Evolutionary conservation across 1,284 basidiomycete species (phyloP).

Genomic region (Cystobasidium pallidum): DNA sequence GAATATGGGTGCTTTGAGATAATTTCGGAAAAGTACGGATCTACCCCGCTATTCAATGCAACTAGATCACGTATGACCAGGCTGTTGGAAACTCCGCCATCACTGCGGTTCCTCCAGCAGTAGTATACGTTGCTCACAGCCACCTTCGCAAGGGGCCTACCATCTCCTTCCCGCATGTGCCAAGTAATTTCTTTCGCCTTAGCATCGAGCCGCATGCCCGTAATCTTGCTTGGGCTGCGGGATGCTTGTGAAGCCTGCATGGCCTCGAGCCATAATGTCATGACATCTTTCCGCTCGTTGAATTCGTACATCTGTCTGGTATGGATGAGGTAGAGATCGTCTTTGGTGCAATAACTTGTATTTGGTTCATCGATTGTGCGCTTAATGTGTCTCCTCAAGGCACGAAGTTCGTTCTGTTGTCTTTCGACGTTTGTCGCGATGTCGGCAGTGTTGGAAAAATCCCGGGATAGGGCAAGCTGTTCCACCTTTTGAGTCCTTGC

Average conservation of each 20-base stretch:
- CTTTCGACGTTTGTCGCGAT: slow-evolving; percentile 71
- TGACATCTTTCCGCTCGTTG: slow-evolving; percentile 73
- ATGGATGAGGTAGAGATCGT: slow-evolving; percentile 63
- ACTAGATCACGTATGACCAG: slow-evolving; percentile 73
- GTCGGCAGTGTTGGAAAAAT: slow-evolving; percentile 77
- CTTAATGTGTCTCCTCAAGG: background rate
- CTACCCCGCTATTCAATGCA: slow-evolving; percentile 83
- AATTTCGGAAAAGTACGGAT: slow-evolving; percentile 87
- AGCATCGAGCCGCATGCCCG: slow-evolving; percentile 78
- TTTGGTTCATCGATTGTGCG: background rate
- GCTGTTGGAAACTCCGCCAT: slow-evolving; percentile 82
- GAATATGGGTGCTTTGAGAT: slow-evolving; percentile 63
- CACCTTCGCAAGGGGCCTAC: slow-evolving; percentile 80
- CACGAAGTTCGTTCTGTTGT: slow-evolving; percentile 63
- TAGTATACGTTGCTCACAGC: slow-evolving; percentile 78
- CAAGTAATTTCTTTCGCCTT: slow-evolving; percentile 87
- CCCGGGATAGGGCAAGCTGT: slow-evolving; percentile 83
- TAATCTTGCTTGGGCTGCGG: slow-evolving; percentile 53
- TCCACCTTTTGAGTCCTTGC: slow-evolving; percentile 75
- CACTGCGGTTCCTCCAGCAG: slow-evolving; percentile 82
- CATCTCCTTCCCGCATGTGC: slow-evolving; percentile 82
- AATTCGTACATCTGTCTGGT: slow-evolving; percentile 73
- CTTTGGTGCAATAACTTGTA: slow-evolving; percentile 50
- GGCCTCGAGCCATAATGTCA: slow-evolving; percentile 85
- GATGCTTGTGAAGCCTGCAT: slow-evolving; percentile 77